Conservation (phyloP, 768 basidiomycete species). For the Suillus weaverae region DNA sequence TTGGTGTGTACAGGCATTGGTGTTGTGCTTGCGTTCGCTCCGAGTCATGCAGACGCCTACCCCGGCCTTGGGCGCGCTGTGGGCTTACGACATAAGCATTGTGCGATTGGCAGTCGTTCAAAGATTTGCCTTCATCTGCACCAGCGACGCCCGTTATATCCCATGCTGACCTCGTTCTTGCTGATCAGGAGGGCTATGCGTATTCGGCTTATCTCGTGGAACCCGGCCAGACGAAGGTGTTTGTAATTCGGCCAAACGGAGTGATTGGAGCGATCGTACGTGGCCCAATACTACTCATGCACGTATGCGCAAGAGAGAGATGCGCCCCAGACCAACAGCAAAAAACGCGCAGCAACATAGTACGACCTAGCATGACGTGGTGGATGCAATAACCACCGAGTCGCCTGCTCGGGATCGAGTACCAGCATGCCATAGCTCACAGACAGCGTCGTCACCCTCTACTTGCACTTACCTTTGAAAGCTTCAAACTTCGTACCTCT, state of each 20-base stretch:
- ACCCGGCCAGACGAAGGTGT: constrained; percentile 30
- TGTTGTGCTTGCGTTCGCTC: constrained; percentile 11
- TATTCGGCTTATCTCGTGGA: constrained; percentile 34
- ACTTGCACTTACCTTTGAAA: too few species aligned
- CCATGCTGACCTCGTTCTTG: constrained; percentile 29
- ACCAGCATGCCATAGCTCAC: too few species aligned
- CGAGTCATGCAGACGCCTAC: constrained; percentile 11
- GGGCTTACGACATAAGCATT: not conserved
- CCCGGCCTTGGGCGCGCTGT: not conserved
- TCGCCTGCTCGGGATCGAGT: too few species aligned
- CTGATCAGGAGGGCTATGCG: constrained; percentile 36
- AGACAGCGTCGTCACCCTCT: too few species aligned
- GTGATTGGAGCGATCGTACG: constrained; percentile 28
- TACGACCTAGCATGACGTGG: too few species aligned
- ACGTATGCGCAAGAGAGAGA: too few species aligned
- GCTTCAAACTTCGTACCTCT: too few species aligned
- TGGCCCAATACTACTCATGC: constrained; percentile 2
- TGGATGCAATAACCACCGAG: not conserved
- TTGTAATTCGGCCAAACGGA: constrained; percentile 26
- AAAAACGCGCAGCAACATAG: not conserved
- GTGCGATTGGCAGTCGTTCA: constrained; percentile 5
- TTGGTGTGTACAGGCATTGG: constrained; percentile 28
- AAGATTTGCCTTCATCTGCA: not conserved
- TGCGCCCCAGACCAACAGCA: not conserved
- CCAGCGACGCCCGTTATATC: not conserved